A percentile compares a stretch with the other conserved stretches of the same genome.
Conservation (phyloP, 257 asterid species). For the Mentha longifolia region DNA sequence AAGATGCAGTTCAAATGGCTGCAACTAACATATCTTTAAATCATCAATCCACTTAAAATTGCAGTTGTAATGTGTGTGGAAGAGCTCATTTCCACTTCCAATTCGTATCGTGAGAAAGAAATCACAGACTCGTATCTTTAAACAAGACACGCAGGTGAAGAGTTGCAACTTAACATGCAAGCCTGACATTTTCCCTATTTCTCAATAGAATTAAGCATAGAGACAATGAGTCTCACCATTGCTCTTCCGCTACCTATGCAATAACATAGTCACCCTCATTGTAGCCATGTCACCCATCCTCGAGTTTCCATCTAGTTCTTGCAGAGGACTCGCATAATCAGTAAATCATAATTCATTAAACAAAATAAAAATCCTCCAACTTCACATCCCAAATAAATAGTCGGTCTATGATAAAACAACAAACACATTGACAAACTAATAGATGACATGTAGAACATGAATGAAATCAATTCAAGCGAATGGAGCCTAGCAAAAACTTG, state of each 20-base stretch:
- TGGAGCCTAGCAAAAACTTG: neutral
- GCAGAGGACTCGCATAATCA: neutral
- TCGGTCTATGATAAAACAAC: neutral
- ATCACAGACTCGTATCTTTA: neutral
- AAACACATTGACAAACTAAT: neutral
- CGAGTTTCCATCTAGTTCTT: slow-evolving; percentile 18
- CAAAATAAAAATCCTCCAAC: slow-evolving; percentile 34
- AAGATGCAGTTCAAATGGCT: slow-evolving; percentile 25
- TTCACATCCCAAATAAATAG: slow-evolving; percentile 33
- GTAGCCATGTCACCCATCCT: slow-evolving; percentile 11
- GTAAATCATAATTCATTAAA: neutral
- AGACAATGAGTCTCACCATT: slow-evolving; percentile 21
- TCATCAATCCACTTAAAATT: neutral
- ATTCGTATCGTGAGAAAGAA: neutral
- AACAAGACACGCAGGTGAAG: neutral
- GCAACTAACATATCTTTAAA: neutral
- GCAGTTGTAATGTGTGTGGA: neutral
- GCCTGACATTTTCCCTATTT: neutral
- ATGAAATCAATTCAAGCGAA: neutral
- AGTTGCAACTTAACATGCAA: slow-evolving; percentile 11
- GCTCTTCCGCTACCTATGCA: slow-evolving; percentile 42
- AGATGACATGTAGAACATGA: slow-evolving; percentile 1
- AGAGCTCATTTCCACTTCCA: neutral
- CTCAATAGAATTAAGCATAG: slow-evolving; percentile 18
- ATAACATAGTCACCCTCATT: slow-evolving; percentile 23